Conservation (phyloP, 371 early-diverging fungal species). For the Apophysomyces elegans region DNA sequence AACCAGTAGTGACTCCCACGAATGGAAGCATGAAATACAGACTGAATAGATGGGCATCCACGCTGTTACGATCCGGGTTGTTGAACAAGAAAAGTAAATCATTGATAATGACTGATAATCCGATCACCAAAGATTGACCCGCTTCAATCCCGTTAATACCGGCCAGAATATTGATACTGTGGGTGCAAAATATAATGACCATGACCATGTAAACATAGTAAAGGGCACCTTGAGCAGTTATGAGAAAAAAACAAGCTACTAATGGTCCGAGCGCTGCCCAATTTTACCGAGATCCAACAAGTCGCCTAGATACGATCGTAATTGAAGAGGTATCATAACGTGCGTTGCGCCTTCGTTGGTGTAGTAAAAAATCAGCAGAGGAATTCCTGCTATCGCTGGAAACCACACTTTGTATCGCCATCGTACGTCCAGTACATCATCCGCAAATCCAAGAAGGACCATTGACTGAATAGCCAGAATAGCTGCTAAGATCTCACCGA, state of each 20-base stretch:
- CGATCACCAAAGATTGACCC: slow-evolving; percentile 91
- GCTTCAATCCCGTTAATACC: slow-evolving; percentile 99
- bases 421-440: slow-evolving; percentile 95
- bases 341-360: slow-evolving; percentile 88
- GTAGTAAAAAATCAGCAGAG: slow-evolving; percentile 92
- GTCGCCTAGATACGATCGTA: slow-evolving; percentile 74
- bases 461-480: slow-evolving; percentile 90
- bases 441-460: slow-evolving; percentile 97
- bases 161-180: slow-evolving; percentile 98
- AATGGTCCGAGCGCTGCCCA: not conserved
- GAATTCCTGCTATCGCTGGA: slow-evolving; percentile 92
- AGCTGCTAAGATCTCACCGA: slow-evolving; percentile 88
- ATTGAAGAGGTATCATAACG: slow-evolving; percentile 84
- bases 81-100: slow-evolving; percentile 69
- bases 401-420: slow-evolving; percentile 97
- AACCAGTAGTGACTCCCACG: slow-evolving; percentile 80
- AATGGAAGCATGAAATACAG: slow-evolving; percentile 93
- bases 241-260: slow-evolving; percentile 4
- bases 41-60: slow-evolving; percentile 81
- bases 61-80: slow-evolving; percentile 49
- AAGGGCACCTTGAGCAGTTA: slow-evolving; percentile 60
- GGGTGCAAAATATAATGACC: slow-evolving; percentile 93
- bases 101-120: slow-evolving; percentile 81
- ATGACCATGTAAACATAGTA: slow-evolving; percentile 94
- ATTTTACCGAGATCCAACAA: slow-evolving; percentile 82